Evolutionary conservation across 371 early-diverging fungal genomes (phyloP), one percentile per base, ranked within the genome.

Genomic region (Syncephalastrum monosporum): DNA sequence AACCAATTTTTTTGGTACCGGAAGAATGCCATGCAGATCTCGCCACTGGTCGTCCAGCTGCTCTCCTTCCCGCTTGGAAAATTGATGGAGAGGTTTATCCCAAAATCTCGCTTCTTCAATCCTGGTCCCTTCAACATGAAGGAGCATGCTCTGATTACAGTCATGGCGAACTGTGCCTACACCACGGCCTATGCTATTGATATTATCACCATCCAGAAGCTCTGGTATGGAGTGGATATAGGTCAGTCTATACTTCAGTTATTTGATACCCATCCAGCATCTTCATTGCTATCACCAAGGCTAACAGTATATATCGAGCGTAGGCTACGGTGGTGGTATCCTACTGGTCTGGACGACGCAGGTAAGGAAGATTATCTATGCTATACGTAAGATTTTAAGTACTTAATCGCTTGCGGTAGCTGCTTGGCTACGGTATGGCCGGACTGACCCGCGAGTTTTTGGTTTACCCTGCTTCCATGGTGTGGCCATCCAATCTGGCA

Each of bases 81-180:
- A 57, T 23, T 86, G 42, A 61, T 91, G 83, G 87, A 82, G 51
- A 53, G 61, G 19, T 55, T 79, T n/a, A 74, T 89, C 42, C 86
- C 88, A 38, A 67, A 59, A 47, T 64, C 67, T 12, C 72, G 67
- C 57, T 71, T 79, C 21, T 80, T 85, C 61, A 94, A 94, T 47
- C 92, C 94, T 3, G 92, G 93, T 8, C 89, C 91, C 3, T 94
- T 94, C 75, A 85, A 83, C 59, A 84, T 91, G 68, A 94, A 94
- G 69, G 94, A 94, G 71, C 93, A 93, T 57, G 89, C 86, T 17
- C 67, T 94, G 38, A 85, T 92, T 45, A 83, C 82, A n/a, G 79
- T 85, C 52, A 82, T 87, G 74, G 82, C 84, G 7, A 82, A 80
- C 43, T 78, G 84, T 53, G 57, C 61, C 54, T 64, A 51, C 44